Conservation (phyloP, 1,139 yeast species). For the Taphrina pruni region DNA sequence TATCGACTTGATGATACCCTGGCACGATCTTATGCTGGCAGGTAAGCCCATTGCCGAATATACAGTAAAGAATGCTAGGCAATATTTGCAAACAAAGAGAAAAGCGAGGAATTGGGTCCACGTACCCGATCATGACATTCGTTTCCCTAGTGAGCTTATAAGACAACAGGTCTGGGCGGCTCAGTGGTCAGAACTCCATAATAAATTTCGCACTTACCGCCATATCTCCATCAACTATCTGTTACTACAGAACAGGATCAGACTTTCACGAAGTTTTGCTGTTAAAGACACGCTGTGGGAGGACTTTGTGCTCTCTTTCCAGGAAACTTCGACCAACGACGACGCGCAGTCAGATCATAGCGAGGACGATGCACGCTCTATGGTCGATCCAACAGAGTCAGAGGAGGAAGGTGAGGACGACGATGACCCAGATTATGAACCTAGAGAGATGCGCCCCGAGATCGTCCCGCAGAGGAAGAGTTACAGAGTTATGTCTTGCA, state of each 20-base stretch:
- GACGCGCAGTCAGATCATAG: neutral
- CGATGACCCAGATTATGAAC: neutral
- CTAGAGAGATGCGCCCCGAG: neutral
- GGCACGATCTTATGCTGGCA: slow-evolving; percentile 2
- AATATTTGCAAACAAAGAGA: neutral
- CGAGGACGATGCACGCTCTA: neutral
- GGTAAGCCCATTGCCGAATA: neutral
- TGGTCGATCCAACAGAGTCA: neutral
- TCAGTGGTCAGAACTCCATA: neutral
- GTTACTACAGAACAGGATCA: neutral
- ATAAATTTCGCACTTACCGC: neutral
- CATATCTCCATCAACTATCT: slow-evolving; percentile 1
- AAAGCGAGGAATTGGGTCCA: neutral
- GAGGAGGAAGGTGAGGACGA: slow-evolving; percentile 11
- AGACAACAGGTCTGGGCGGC: neutral
- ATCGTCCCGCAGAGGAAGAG: neutral
- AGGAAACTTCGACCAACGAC: neutral
- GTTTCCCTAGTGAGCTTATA: neutral
- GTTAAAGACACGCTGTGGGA: neutral
- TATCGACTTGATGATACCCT: neutral
- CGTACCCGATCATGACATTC: slow-evolving; percentile 1
- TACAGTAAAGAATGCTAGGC: neutral
- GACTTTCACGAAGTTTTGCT: neutral
- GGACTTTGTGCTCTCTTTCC: neutral
- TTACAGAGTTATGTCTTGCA: neutral